Conservation (phyloP, 2,329 filamentous ascomycete genomes). For the Stagonosporopsis vannaccii region DNA sequence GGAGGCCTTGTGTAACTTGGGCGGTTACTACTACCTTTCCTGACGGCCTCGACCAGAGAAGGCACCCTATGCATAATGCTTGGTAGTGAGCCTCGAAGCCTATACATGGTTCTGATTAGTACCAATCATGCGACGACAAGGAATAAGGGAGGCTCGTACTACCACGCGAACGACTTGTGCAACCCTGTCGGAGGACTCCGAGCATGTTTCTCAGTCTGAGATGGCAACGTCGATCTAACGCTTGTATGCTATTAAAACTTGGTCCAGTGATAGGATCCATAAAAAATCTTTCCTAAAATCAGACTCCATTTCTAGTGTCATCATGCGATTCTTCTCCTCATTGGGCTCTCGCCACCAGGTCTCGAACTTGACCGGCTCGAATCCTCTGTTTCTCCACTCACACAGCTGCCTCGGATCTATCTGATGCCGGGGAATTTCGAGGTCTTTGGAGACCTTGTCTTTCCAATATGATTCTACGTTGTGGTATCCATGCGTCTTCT, state of each 20-base stretch:
- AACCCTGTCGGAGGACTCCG: background rate
- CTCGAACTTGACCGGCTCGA: background rate
- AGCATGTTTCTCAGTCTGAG: background rate
- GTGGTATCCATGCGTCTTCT: background rate
- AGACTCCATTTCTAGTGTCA: background rate
- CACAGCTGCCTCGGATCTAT: background rate
- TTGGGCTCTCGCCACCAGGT: background rate
- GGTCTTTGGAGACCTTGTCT: background rate
- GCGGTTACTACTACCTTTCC: background rate
- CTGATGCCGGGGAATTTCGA: background rate
- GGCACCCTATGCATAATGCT: background rate
- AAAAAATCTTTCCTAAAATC: background rate
- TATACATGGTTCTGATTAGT: background rate
- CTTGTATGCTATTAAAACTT: no score
- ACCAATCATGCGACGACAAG: background rate
- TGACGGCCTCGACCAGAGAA: background rate
- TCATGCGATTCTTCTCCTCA: background rate
- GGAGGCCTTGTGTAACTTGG: background rate
- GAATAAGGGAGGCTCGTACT: background rate
- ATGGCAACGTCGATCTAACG: no score
- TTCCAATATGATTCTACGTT: background rate
- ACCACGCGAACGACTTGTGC: background rate
- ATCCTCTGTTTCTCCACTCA: background rate
- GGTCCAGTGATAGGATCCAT: no score
- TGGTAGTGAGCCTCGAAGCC: background rate